These are phyloP conservation scores for Saccharomyces eubayanus DNA, from an alignment of 805 yeast genomes.

Conservation along the genomic window DNA sequence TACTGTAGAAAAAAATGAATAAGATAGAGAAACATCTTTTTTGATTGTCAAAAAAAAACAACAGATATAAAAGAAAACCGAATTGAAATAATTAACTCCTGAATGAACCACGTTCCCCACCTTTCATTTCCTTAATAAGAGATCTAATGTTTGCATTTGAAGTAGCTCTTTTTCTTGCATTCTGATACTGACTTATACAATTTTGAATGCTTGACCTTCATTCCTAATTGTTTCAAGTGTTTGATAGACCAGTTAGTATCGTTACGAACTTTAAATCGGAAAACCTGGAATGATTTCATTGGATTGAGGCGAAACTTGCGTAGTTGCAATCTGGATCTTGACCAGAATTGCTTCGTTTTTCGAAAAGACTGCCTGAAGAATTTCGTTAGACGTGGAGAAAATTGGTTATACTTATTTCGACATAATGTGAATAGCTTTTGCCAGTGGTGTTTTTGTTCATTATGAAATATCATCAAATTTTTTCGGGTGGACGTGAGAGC, in stretches of 20 bases:
- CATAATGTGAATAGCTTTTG: background rate
- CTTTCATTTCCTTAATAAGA: too few species aligned
- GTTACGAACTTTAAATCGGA: background rate
- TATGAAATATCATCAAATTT: background rate
- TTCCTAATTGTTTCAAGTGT: background rate
- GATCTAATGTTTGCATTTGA: background rate
- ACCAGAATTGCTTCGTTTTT: background rate
- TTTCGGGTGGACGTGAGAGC: background rate
- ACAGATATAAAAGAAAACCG: background rate
- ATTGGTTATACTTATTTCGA: background rate
- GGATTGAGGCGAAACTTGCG: background rate
- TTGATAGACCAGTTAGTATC: background rate
- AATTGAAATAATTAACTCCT: background rate
- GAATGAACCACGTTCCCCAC: too few species aligned
- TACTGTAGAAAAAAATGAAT: background rate
- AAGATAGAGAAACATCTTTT: background rate
- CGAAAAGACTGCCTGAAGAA: background rate
- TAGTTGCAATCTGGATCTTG: background rate
- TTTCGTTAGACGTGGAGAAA: background rate
- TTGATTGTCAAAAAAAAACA: background rate
- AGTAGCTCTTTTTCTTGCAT: background rate
- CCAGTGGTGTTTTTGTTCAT: background rate
- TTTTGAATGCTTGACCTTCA: background rate
- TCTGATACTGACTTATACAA: background rate
- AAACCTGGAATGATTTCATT: background rate